Evolutionary conservation across 768 basidiomycete species (phyloP).

Genomic region (Mycena floridula): DNA sequence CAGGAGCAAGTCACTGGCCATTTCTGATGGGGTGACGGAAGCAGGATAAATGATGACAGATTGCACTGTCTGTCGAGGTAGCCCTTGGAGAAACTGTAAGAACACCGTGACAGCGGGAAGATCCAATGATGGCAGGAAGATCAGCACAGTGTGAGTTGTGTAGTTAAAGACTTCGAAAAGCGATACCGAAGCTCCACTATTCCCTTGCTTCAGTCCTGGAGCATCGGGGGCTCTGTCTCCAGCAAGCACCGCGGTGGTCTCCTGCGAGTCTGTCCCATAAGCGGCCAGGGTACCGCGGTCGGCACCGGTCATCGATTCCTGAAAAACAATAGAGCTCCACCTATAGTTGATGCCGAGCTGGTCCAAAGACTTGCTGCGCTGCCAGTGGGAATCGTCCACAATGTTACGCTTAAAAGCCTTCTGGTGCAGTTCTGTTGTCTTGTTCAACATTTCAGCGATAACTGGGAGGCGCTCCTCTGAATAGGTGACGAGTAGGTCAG

Average conservation of each 20-base stretch:
- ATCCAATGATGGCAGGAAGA: too few species aligned
- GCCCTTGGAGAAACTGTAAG: too few species aligned
- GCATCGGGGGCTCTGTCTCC: slow-evolving; percentile 33
- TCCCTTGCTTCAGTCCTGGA: slow-evolving; percentile 14
- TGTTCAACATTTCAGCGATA: slow-evolving; percentile 37
- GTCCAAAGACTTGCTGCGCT: slow-evolving; percentile 10
- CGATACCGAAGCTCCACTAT: not conserved
- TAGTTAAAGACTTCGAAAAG: slow-evolving; percentile 24
- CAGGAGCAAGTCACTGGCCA: too few species aligned
- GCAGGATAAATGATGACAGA: too few species aligned
- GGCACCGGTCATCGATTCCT: too few species aligned
- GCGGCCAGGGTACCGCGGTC: not conserved
- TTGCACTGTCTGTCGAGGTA: too few species aligned
- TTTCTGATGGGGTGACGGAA: too few species aligned
- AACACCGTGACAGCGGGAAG: too few species aligned
- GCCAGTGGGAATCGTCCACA: slow-evolving; percentile 5
- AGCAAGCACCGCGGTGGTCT: slow-evolving; percentile 16
- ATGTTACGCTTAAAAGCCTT: slow-evolving; percentile 14
- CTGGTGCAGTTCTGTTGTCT: slow-evolving; percentile 24
- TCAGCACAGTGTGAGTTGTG: slow-evolving; percentile 20
- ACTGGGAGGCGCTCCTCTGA: slow-evolving; percentile 37
- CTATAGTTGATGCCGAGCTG: slow-evolving; percentile 42
- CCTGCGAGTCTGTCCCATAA: slow-evolving; percentile 5
- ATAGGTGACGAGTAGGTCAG: slow-evolving; percentile 33
- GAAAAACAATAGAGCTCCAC: slow-evolving; percentile 34